Evolutionary conservation across 352 stramenopile species (phyloP).

Genomic region (Phytopythium aichiense): DNA sequence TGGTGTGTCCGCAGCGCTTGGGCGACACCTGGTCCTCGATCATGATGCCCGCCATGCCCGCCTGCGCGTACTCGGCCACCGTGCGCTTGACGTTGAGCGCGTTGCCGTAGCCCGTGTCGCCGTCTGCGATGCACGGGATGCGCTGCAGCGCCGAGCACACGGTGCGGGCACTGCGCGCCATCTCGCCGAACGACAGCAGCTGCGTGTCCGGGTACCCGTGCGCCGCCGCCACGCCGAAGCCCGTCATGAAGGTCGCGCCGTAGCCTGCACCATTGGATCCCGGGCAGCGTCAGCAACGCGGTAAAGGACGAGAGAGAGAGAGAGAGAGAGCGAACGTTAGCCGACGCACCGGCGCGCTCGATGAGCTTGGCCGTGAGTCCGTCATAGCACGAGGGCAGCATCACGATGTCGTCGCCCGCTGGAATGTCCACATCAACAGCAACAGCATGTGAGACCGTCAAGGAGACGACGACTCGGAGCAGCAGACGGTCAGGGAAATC

Average conservation of each 20-base stretch:
- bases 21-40: conserved; percentile 93
- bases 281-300: neutral
- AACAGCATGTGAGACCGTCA: neutral
- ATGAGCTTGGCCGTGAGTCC: conserved; percentile 88
- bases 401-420: conserved; percentile 49
- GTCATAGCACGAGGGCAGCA: conserved; percentile 91
- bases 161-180: conserved; percentile 33
- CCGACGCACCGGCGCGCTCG: conserved; percentile 41
- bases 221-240: conserved; percentile 87
- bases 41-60: conserved; percentile 92
- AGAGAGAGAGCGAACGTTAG: neutral
- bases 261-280: conserved; percentile 30
- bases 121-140: conserved; percentile 79
- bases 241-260: conserved; percentile 91
- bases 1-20: conserved; percentile 92
- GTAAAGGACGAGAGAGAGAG: neutral
- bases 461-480: neutral
- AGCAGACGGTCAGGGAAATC: neutral
- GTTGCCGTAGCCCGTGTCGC: conserved; percentile 92
- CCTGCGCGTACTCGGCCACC: conserved; percentile 85
- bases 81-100: conserved; percentile 92
- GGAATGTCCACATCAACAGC: neutral
- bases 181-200: conserved; percentile 66
- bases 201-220: conserved; percentile 90
- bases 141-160: conserved; percentile 36